Evolutionary conservation across 148 eudicot genomes (phyloP), one percentile per base, ranked within the genome.

Genomic region (Rhododendron kiyosumense): DNA sequence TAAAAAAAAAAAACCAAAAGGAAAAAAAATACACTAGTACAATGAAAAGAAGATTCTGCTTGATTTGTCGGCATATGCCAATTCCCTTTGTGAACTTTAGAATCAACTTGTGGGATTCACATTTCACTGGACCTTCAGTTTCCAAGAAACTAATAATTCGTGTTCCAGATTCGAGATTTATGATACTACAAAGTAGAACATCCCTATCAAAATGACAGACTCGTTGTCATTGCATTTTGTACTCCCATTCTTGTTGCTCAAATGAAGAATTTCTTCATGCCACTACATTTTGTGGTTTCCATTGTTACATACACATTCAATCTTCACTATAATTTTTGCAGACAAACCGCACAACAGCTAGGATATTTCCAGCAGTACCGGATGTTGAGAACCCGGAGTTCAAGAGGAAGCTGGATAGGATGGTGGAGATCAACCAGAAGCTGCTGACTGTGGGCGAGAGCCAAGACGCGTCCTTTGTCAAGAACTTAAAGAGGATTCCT

Each of bases 351-450:
- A 97, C 99, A 18, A 97, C 96, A 30, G 99, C 99, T 13, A 95
- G 99, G 87, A 97, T 97, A 74, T 97, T 97, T 93, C 99, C 99
- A 24, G 99, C 99, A 30, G 99, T 97, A 54, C 90, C 91, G 80
- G 99, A 97, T 76, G 99, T 97, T 90, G 99, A 97, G 92, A 97
- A 97, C 92, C 99, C 98, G 1, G 99, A 97, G 87, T 97, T 97
- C 91, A 93, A 95, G 93, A 92, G 98, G 92, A 95, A 93, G 93
- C 92, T 97, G 83, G 98, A 97, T 65, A 87, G 94, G 82, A 97
- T 97, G 99, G 98, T 93, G 81, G 98, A 45, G 86, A 94, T 97
- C 86, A 94, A 93, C 86, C 61, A 88, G 84, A 87, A 95, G 89
- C 83, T 97, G 41, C 69, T 90, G 17, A 98, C 94, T 4, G 85